phyloP scores from a whole-genome alignment of 2,329 filamentous ascomycete genomes.

The Hypoxylon sp. region DNA sequence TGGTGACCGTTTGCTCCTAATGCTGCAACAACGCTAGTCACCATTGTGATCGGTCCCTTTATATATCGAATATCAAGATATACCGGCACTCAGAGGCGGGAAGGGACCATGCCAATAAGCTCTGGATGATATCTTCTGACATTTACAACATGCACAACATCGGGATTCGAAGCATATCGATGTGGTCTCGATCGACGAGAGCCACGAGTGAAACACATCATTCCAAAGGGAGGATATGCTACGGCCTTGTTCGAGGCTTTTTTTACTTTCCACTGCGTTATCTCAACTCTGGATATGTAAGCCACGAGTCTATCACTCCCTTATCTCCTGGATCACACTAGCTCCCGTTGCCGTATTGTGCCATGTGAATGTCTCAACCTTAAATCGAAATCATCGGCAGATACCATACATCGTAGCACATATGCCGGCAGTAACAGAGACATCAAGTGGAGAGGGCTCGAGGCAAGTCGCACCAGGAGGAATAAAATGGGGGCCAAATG shows the following conservation, averaged over 20 bases:
- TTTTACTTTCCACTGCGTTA: slow-evolving; percentile 22
- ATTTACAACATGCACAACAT: neutral
- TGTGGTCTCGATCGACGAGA: slow-evolving; percentile 9
- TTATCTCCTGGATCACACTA: slow-evolving; percentile 1
- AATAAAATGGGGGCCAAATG: neutral
- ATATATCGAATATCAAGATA: no score
- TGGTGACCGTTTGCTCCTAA: no score
- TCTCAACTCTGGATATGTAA: slow-evolving; percentile 23
- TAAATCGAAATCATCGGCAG: slow-evolving; percentile 4
- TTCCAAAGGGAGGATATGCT: neutral
- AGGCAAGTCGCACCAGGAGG: neutral
- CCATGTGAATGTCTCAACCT: slow-evolving; percentile 7
- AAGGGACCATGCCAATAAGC: neutral
- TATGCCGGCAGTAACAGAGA: slow-evolving; percentile 6
- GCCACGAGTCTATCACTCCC: slow-evolving; percentile 10
- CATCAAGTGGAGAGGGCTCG: slow-evolving; percentile 1
- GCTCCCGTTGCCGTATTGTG: neutral
- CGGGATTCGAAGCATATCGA: slow-evolving; percentile 1
- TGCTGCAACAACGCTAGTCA: no score
- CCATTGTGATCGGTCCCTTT: no score
- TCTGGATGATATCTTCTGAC: neutral
- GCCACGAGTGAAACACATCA: slow-evolving; percentile 9
- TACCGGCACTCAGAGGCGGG: no score
- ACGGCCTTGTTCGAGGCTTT: neutral
- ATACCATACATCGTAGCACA: slow-evolving; percentile 6